These are phyloP conservation scores for Lepidium africanum DNA, from an alignment of 345 rosid species.

Conservation along the genomic window DNA sequence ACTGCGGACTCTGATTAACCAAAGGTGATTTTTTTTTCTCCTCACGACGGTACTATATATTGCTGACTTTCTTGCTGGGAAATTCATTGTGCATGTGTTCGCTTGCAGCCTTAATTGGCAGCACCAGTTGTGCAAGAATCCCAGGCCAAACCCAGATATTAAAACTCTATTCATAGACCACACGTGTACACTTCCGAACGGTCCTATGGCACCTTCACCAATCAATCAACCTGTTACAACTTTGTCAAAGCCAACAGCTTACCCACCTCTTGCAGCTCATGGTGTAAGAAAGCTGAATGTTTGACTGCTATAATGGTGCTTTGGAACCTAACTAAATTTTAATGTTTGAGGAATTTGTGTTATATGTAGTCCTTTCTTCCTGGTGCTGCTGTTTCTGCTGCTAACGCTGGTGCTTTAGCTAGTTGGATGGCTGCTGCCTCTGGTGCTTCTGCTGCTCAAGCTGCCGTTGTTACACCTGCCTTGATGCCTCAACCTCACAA, in stretches of 20 bases:
- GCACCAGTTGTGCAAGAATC: constrained; percentile 84
- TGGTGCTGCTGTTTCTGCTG: constrained; percentile 40
- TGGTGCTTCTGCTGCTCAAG: constrained; percentile 91
- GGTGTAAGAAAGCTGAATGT: constrained; percentile 44
- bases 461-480: constrained; percentile 75
- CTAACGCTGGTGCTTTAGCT: constrained; percentile 49
- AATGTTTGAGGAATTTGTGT: constrained; percentile 1
- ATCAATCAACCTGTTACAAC: constrained; percentile 51
- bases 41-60: not conserved
- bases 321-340: not conserved
- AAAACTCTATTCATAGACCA: constrained; percentile 78
- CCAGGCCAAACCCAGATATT: constrained; percentile 72
- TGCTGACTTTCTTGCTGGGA: not conserved
- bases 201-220: constrained; percentile 61
- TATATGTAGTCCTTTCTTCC: constrained; percentile 67
- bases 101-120: constrained; percentile 75
- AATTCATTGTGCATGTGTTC: constrained; percentile 11
- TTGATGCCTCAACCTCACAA: constrained; percentile 65
- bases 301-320: not conserved
- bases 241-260: constrained; percentile 58
- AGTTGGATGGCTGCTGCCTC: constrained; percentile 71
- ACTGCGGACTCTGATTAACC: constrained; percentile 74
- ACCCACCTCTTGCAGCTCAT: constrained; percentile 56
- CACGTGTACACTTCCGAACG: constrained; percentile 57
- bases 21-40: constrained; percentile 40